Base-by-base conservation (phyloP, 306 rosid species). In the Prunus mira region DNA sequence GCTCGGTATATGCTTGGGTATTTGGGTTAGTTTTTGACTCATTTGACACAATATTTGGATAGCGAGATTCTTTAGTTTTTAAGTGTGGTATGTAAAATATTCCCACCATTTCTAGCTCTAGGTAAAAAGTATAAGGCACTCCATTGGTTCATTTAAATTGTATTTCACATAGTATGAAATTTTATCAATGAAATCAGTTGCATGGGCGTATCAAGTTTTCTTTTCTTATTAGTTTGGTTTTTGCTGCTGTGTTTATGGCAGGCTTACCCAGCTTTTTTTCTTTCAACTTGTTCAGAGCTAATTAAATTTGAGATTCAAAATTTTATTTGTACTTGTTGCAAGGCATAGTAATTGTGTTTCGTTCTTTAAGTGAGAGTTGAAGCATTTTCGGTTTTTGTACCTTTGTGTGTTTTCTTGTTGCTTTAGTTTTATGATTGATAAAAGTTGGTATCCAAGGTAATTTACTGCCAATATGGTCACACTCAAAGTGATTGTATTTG, bases 241-340 rank as follows among this genome's bases (percentile, higher is more conserved):
- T 7, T 13, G 38, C 17, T 20, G 38, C 65, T 55, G 57, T 34
- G 65, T 13, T 55, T 60, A 60, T 60, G 38, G 4, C 65, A 13
- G 22, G 67, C n/a, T 19, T 57, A 57, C 38, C 41, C 41, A 22
- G 11, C 17, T 41, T 15, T 34, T 46, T 46, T 10, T 9, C n/a
- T 57, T 55, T 57, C 8, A 24, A 12, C 17, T 72, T 38, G 43
- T 56, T 72, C 18, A 41, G 11, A 54, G 41, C 17, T 57, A 3
- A 2, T 15, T 22, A 22, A 20, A 22, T 18, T 22, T 72, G 41
- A 41, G 38, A 43, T 41, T 34, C 3, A n/a, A 56, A 38, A 30
- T 72, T 57, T 63, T 41, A 25, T 1, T 38, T 57, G 41, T 41
- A 72, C 38, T 24, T 72, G 38, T 56, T 57, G 76, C n/a, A 72